Percentiles rank a stretch among this genome's conserved stretches.
Evolutionary conservation across 495 filamentous ascomycete genomes (phyloP).

Genomic region (Filosporella fistucella): DNA sequence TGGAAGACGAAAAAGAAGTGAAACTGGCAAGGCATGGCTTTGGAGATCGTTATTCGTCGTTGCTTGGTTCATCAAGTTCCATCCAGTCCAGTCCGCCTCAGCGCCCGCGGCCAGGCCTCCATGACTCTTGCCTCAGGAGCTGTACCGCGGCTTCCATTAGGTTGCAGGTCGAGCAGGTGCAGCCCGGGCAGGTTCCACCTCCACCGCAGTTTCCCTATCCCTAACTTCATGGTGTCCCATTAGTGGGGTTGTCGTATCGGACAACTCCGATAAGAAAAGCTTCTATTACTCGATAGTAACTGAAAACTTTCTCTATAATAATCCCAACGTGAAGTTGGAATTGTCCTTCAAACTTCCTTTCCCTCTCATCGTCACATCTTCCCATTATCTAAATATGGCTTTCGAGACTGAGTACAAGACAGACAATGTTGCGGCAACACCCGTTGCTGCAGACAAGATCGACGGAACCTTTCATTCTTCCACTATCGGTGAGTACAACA

Average conservation of each 20-base stretch:
- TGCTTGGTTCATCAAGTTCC: too few relatives aligned
- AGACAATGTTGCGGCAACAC: slow-evolving; percentile 39
- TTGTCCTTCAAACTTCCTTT: not conserved
- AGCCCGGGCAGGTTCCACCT: too few relatives aligned
- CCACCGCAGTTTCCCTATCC: not conserved
- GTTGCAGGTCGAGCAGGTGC: too few relatives aligned
- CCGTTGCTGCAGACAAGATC: slow-evolving; percentile 54
- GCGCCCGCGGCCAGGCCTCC: too few relatives aligned
- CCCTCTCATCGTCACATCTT: not conserved
- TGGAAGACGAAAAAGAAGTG: too few relatives aligned
- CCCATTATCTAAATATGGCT: slow-evolving; percentile 14
- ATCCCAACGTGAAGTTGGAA: not conserved
- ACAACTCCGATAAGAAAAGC: slow-evolving; percentile 5
- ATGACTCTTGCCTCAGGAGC: too few relatives aligned
- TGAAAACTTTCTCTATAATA: slow-evolving; percentile 4
- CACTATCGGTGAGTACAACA: slow-evolving; percentile 55
- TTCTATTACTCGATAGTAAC: slow-evolving; percentile 22
- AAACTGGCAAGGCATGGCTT: too few relatives aligned
- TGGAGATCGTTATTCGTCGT: too few relatives aligned
- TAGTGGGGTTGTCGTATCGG: slow-evolving; percentile 15
- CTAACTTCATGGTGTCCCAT: too few relatives aligned
- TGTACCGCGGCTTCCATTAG: too few relatives aligned
- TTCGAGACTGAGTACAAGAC: slow-evolving; percentile 34
- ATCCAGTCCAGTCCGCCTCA: too few relatives aligned
- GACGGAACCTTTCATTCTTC: slow-evolving; percentile 66